Conservation (phyloP, 306 rosid genomes). For the Neltuma alba region DNA sequence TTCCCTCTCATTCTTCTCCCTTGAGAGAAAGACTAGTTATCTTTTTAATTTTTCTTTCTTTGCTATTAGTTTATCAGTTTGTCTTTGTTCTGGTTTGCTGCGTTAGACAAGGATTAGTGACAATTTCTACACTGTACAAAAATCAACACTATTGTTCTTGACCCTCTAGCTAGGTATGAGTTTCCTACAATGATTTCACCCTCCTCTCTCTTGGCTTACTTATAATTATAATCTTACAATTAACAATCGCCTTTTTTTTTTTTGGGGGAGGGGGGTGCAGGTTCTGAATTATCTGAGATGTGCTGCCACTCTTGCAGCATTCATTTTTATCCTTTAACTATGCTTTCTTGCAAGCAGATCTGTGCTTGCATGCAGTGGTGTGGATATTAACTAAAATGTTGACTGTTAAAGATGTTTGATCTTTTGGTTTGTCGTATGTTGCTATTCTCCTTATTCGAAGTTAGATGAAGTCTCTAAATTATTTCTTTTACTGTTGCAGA, state of each 20-base stretch:
- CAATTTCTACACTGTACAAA: neutral
- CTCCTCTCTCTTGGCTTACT: neutral
- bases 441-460: neutral
- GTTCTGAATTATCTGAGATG: neutral
- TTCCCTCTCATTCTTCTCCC: neutral
- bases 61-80: neutral
- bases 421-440: neutral
- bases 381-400: constrained; percentile 1
- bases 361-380: neutral
- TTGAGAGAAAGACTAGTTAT: neutral
- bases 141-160: neutral
- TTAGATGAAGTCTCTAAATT: constrained; percentile 16
- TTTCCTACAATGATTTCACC: neutral
- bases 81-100: neutral
- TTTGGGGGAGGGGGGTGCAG: neutral
- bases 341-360: constrained; percentile 19
- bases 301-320: neutral
- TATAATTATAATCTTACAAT: neutral
- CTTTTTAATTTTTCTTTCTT: no score
- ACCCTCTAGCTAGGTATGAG: neutral
- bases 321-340: neutral
- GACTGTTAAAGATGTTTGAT: neutral
- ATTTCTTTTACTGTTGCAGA: constrained; percentile 40
- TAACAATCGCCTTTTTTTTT: neutral
- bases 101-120: neutral